phyloP scores from a whole-genome alignment of 2,329 filamentous ascomycete species.

The Amauroascus verrucosus region DNA sequence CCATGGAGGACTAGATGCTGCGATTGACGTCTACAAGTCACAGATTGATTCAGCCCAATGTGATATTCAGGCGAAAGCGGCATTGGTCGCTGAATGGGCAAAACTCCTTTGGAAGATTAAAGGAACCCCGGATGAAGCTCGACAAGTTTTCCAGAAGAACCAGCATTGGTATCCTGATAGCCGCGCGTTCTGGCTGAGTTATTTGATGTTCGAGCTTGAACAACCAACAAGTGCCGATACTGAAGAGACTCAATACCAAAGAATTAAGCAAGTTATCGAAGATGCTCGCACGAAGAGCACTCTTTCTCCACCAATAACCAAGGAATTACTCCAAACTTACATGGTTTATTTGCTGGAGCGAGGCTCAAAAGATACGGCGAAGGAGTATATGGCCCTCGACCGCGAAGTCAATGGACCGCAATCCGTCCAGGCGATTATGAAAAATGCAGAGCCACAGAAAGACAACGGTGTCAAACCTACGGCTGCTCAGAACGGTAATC shows the following conservation, averaged over 20 bases:
- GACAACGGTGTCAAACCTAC: constrained; percentile 13
- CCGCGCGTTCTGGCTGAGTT: constrained; percentile 78
- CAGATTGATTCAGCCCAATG: constrained; percentile 65
- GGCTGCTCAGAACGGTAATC: constrained; percentile 15
- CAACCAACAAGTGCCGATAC: constrained; percentile 60
- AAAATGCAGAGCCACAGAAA: constrained; percentile 21
- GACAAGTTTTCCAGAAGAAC: constrained; percentile 72
- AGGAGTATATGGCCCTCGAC: constrained; percentile 74
- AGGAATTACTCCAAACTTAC: constrained; percentile 67
- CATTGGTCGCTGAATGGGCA: constrained; percentile 81
- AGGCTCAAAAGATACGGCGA: constrained; percentile 72
- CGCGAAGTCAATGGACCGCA: constrained; percentile 66
- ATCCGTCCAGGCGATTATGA: constrained; percentile 31
- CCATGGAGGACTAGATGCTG: constrained; percentile 71
- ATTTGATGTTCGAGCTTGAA: constrained; percentile 77
- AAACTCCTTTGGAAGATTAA: constrained; percentile 78
- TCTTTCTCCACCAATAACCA: constrained; percentile 56
- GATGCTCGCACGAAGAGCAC: constrained; percentile 63
- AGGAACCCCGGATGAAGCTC: constrained; percentile 67
- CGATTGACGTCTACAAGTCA: constrained; percentile 69
- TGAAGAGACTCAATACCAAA: constrained; percentile 56
- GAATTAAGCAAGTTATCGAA: constrained; percentile 71
- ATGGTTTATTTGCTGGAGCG: constrained; percentile 74
- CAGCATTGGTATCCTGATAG: constrained; percentile 77
- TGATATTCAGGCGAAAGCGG: constrained; percentile 71